Conservation (phyloP, 176 grass and related monocot species). For the Musa schizocarpa region DNA sequence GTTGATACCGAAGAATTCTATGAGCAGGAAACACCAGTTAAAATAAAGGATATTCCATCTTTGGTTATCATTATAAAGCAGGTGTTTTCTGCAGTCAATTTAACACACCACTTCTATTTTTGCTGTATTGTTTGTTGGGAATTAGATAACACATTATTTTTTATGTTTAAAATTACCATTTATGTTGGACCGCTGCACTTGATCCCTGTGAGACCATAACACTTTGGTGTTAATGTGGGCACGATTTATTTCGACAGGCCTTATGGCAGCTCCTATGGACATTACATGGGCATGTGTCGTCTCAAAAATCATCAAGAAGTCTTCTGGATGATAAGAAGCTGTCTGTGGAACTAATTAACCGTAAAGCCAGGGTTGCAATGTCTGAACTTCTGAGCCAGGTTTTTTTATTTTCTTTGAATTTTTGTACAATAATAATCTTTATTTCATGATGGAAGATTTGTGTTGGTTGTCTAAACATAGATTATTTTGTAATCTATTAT, state of each 20-base stretch:
- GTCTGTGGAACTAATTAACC: constrained; percentile 76
- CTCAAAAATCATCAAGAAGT: constrained; percentile 36
- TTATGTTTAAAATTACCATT: not conserved
- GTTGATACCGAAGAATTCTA: constrained; percentile 95
- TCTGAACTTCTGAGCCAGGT: constrained; percentile 86
- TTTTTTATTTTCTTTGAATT: not conserved
- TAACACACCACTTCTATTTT: not conserved
- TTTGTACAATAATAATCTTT: too few relatives aligned
- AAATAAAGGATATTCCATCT: constrained; percentile 71
- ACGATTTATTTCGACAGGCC: constrained; percentile 43
- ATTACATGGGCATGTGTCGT: constrained; percentile 47
- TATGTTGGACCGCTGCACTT: too few relatives aligned
- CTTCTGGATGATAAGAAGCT: constrained; percentile 71
- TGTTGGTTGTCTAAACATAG: not conserved
- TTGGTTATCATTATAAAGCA: constrained; percentile 91
- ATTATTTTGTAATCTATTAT: not conserved
- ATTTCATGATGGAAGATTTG: not conserved
- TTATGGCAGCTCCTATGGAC: constrained; percentile 98
- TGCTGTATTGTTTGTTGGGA: not conserved
- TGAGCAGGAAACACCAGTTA: constrained; percentile 88
- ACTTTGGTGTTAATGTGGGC: not conserved
- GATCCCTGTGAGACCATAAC: not conserved
- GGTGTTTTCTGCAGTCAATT: constrained; percentile 29
- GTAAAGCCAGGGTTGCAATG: constrained; percentile 53
- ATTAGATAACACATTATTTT: not conserved